Evolutionary conservation across 768 basidiomycete species (phyloP).

Genomic region (Pulveroboletus sp.): DNA sequence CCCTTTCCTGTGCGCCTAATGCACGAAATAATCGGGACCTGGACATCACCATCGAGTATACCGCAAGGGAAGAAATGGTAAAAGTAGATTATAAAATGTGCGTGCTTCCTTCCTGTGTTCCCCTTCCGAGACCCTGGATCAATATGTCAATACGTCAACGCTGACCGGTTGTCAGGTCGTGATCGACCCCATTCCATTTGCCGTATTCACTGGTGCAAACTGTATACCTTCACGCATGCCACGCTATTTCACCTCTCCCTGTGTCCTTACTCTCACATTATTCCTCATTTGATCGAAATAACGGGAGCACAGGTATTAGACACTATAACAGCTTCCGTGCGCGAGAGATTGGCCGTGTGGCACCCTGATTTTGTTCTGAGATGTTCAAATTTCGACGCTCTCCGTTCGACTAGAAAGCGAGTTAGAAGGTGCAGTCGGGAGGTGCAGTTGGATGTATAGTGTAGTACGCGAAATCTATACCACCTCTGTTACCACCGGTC

Average conservation of each 20-base stretch:
- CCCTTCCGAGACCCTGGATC: conserved; percentile 9
- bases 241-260: background rate
- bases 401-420: background rate
- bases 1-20: conserved; percentile 80
- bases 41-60: conserved; percentile 81
- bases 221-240: conserved; percentile 12
- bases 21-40: conserved; percentile 90
- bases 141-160: conserved; percentile 24
- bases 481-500: background rate
- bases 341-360: background rate
- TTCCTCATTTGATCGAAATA: conserved; percentile 1
- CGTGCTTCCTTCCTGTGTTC: conserved; percentile 38
- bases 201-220: conserved; percentile 7
- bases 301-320: conserved; percentile 27
- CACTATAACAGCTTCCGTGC: background rate
- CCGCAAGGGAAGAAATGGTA: conserved; percentile 31
- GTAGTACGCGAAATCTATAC: conserved; percentile 1
- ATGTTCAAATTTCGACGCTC: background rate
- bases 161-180: conserved; percentile 77
- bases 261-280: background rate
- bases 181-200: conserved; percentile 30
- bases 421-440: background rate
- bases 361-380: background rate
- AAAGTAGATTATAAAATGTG: conserved; percentile 81
- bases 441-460: background rate